Base-by-base conservation (phyloP, 768 basidiomycete species). In the Macrolepiota fuliginosa region DNA sequence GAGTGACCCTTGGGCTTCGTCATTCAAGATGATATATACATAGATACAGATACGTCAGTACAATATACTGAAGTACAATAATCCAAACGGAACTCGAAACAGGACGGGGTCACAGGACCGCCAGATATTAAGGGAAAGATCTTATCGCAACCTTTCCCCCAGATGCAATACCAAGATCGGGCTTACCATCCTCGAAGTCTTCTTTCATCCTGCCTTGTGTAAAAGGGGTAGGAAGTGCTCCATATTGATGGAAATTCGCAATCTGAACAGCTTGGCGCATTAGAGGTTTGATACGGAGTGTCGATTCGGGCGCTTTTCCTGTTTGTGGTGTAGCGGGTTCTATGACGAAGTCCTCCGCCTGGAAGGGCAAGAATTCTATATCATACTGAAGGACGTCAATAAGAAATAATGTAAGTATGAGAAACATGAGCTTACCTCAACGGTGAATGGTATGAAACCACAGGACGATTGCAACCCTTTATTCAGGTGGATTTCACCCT, bases 401-500 rank as follows among this genome's bases (percentile, higher is more conserved):
- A 4, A 40, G 15, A 11, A n/a, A 40, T 13, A 40, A 15, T 40
- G 12, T 3, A 4, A n/a, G 13, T 40, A 40, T 1, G 40, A 37
- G 13, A 37, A 9, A 13, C 12, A 17, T 19, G 19, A 19, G 17
- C 66, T 12, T n/a, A 69, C 68, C 56, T 65, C 66, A 24, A 67
- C 45, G 4, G 53, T 47, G 22, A 65, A 64, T 5, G 53, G 59
- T 19, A 61, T 13, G 36, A 57, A 65, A 35, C 56, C 40, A 19
- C 50, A 65, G 0, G 66, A 56, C 0, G 65, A 63, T 22, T 58
- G 32, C 32, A 67, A 46, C 12, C 68, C 64, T 25, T 62, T 54
- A 1, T 11, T 40, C 17, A 40, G 15, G 40, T 40, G 40, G 15
- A 40, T 40, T n/a, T 40, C 12, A n/a, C 40, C 29, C 29, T 32